Percentiles rank a stretch among this genome's conserved stretches.
These are phyloP conservation scores for Myotisia sp. DNA, from an alignment of 2,329 filamentous ascomycete genomes.

Conservation along the genomic window DNA sequence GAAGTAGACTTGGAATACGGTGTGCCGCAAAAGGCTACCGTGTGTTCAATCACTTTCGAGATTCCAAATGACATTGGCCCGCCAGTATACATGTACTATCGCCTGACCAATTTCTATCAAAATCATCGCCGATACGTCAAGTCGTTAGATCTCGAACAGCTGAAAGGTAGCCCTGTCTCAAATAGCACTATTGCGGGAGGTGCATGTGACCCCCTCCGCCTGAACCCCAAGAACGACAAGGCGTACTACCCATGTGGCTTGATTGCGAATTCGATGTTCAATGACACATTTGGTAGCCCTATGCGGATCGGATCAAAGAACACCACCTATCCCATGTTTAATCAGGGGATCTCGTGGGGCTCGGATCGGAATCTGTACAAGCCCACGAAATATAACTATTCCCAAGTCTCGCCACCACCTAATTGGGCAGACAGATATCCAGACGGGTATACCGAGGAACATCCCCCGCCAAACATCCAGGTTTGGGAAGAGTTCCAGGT, in stretches of 20 bases:
- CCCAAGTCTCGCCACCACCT: conserved; percentile 62
- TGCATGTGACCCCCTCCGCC: conserved; percentile 60
- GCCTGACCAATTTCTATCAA: conserved; percentile 95
- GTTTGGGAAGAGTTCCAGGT: conserved; percentile 80
- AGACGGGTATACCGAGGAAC: conserved; percentile 50
- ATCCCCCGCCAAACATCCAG: conserved; percentile 56
- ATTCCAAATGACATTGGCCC: conserved; percentile 66
- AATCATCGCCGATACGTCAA: conserved; percentile 95
- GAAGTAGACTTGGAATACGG: conserved; percentile 15
- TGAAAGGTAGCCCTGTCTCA: conserved; percentile 56
- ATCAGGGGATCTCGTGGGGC: conserved; percentile 68
- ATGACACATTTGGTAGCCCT: conserved; percentile 68
- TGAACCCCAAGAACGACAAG: conserved; percentile 39
- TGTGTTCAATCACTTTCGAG: conserved; percentile 63
- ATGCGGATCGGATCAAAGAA: conserved; percentile 40
- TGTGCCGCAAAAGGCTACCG: conserved; percentile 26
- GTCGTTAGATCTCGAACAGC: conserved; percentile 68
- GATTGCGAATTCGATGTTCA: conserved; percentile 94
- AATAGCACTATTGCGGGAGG: conserved; percentile 49
- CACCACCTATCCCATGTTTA: conserved; percentile 58
- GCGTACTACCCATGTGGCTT: conserved; percentile 90
- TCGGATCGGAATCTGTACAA: conserved; percentile 73
- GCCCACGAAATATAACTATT: conserved; percentile 48
- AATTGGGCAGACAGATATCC: conserved; percentile 68
- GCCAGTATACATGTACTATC: conserved; percentile 87